Percentiles rank a stretch among this genome's conserved stretches.
These are phyloP conservation scores for Auxenochlorella protothecoides DNA, from an alignment of 139 green algal species.

Conservation along the genomic window DNA sequence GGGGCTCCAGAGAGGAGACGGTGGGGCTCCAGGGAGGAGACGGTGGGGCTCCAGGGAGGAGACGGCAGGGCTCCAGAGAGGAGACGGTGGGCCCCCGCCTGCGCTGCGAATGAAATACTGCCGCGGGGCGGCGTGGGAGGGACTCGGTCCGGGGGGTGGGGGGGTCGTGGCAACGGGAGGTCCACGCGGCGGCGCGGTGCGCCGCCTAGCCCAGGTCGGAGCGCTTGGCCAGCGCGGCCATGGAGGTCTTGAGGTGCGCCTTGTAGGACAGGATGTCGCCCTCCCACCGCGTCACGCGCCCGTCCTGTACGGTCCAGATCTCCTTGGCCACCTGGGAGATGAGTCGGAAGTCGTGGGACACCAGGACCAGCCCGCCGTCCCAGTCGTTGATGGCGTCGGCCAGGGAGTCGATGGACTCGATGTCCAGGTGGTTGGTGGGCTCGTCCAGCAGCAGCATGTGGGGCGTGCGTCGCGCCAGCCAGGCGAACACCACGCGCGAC, in stretches of 20 bases:
- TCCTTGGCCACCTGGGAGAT: slow-evolving; percentile 80
- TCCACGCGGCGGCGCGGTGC: too few species aligned
- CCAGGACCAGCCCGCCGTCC: slow-evolving; percentile 84
- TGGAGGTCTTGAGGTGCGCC: neutral
- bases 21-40: too few species aligned
- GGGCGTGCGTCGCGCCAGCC: slow-evolving; percentile 67
- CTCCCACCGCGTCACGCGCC: slow-evolving; percentile 59
- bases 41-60: too few species aligned
- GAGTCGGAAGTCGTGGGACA: slow-evolving; percentile 84
- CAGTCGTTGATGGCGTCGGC: slow-evolving; percentile 83
- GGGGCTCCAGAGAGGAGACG: too few species aligned
- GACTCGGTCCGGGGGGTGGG: too few species aligned
- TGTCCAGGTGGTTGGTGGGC: slow-evolving; percentile 88
- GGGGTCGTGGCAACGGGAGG: too few species aligned
- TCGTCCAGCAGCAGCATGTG: slow-evolving; percentile 90
- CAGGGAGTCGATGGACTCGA: slow-evolving; percentile 94
- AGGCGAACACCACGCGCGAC: slow-evolving; percentile 83
- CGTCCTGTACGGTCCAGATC: slow-evolving; percentile 85
- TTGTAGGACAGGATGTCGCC: slow-evolving; percentile 80
- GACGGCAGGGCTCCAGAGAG: too few species aligned
- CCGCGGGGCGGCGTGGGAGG: too few species aligned
- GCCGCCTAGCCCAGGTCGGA: neutral
- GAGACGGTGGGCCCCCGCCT: too few species aligned
- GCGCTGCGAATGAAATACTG: too few species aligned
- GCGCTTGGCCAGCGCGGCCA: slow-evolving; percentile 7